These are phyloP conservation scores for Solanum pennellii DNA, from an alignment of 257 asterid species.

Conservation along the genomic window DNA sequence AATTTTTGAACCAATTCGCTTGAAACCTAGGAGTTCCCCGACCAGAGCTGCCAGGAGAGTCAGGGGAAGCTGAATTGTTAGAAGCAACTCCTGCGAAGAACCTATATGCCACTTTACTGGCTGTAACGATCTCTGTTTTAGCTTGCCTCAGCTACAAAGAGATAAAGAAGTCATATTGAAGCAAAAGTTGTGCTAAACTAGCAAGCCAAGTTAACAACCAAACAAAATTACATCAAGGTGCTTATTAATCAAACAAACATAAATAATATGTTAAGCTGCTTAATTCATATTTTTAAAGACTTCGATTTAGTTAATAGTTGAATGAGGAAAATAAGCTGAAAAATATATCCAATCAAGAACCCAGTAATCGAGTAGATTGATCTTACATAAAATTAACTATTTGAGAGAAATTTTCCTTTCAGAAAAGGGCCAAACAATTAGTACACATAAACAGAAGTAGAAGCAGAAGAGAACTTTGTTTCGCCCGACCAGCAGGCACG, in stretches of 20 bases:
- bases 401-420: not conserved
- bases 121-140: slow-evolving; percentile 78
- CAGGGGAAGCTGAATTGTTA: slow-evolving; percentile 45
- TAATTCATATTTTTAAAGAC: not conserved
- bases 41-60: slow-evolving; percentile 38
- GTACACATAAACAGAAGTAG: not conserved
- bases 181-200: not conserved
- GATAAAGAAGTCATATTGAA: not conserved
- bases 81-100: slow-evolving; percentile 71
- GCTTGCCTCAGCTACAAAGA: slow-evolving; percentile 86
- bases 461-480: not conserved
- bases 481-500: not conserved
- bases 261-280: not conserved
- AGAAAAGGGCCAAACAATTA: not conserved
- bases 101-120: slow-evolving; percentile 84
- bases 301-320: not conserved
- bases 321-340: not conserved
- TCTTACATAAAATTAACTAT: not conserved
- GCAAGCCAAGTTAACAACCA: not conserved
- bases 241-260: not conserved
- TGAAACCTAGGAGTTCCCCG: slow-evolving; percentile 69
- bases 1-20: slow-evolving; percentile 71
- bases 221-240: not conserved
- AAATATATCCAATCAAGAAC: not conserved
- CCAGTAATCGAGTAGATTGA: not conserved